Evolutionary conservation across 2,329 filamentous ascomycete species (phyloP), one percentile per base, ranked within the genome.

Genomic region (Arthroderma sp.): DNA sequence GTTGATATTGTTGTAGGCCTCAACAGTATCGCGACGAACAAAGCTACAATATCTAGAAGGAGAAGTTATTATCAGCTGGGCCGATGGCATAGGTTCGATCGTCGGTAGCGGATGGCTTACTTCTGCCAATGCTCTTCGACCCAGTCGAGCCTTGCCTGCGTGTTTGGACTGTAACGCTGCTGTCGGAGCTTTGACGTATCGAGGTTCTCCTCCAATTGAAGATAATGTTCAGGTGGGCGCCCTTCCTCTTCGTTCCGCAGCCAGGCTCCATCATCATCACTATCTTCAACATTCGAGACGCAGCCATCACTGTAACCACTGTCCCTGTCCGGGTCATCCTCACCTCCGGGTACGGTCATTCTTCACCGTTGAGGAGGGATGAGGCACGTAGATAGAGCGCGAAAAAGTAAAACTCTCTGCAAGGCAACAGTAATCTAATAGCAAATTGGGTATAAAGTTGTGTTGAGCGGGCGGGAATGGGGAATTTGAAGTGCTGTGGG

Each of bases 161-260:
- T 60, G 22, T 38, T 53, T 0, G n/a, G 40, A 41, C 54, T 58
- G 32, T 60, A 60, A 10, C 43, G 43, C 48, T 58, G 58, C 45
- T 60, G 40, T 51, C 47, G 29, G 33, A 60, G 55, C 46, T 53
- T 34, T 4, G 51, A 56, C 28, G 59, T 29, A 52, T 60, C 40
- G 2, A 59, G 48, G 36, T 31, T 48, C 48, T 59, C 43, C 30
- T 55, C 54, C 47, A 56, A 42, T 9, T 48, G 3, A 5, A 59
- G 42, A 37, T 55, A 59, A 44, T 57, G 41, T 44, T 52, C 45
- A 10, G 34, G 38, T 28, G 48, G 45, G 15, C 54, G 52, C 40
- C 56, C 37, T 22, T 46, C 29, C 31, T 55, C 36, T 11, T 51
- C 40, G 1, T 47, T 34, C 32, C n/a, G 32, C 32, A 34, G n/a